phyloP scores from a whole-genome alignment of 169 alveolate species.

The Eimeria falciformis region DNA sequence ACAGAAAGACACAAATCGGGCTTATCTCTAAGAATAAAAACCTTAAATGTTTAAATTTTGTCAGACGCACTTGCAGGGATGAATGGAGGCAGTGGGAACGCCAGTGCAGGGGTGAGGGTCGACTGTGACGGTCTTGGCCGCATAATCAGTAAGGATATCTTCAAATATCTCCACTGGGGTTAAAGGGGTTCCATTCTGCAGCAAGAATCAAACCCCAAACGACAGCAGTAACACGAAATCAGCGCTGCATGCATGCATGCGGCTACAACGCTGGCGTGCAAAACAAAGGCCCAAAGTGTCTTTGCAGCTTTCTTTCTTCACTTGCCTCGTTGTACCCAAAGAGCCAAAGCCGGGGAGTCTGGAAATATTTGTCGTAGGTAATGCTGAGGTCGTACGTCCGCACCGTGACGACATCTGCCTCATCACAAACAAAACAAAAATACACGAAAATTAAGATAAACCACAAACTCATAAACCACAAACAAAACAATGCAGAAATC shows the following conservation, averaged over 20 bases:
- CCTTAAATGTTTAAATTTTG: too few relatives aligned
- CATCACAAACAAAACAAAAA: constrained; percentile 3
- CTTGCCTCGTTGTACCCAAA: constrained; percentile 89
- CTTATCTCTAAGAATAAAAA: neutral
- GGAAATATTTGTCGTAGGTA: constrained; percentile 86
- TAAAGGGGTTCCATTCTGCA: constrained; percentile 86
- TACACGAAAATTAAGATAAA: too few relatives aligned
- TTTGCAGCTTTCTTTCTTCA: too few relatives aligned
- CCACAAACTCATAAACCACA: too few relatives aligned
- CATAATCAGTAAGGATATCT: constrained; percentile 95
- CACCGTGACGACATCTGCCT: constrained; percentile 64
- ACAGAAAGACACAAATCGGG: neutral
- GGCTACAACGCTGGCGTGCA: too few relatives aligned
- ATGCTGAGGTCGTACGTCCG: constrained; percentile 82
- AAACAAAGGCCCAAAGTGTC: too few relatives aligned
- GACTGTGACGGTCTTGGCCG: constrained; percentile 94
- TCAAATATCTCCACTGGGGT: constrained; percentile 91
- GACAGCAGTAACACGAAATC: neutral
- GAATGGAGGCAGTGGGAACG: constrained; percentile 89
- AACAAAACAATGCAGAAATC: too few relatives aligned
- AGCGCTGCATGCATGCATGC: neutral
- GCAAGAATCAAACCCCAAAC: constrained; percentile 53
- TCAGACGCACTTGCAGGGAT: constrained; percentile 91
- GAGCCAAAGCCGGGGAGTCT: constrained; percentile 96
- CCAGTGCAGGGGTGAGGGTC: constrained; percentile 94